Conservation (phyloP, 2,329 filamentous ascomycete species). For the Parafenestella ontariensis region DNA sequence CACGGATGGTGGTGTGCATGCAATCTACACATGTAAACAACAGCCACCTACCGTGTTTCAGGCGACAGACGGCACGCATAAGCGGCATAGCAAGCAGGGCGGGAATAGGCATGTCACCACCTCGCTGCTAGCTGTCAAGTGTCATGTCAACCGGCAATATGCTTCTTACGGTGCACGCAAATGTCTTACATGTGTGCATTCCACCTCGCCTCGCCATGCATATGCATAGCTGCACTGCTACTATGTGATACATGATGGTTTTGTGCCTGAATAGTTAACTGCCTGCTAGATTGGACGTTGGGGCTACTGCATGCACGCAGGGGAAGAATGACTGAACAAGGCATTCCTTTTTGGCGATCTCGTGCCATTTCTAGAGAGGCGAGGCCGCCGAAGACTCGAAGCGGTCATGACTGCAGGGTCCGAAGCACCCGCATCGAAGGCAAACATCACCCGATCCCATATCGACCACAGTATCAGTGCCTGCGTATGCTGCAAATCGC, state of each 20-base stretch:
- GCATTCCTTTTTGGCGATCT: conserved; percentile 3
- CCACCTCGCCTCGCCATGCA: conserved; percentile 5
- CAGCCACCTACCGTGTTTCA: conserved; percentile 9
- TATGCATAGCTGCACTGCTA: conserved; percentile 7
- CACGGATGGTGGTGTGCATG: conserved; percentile 10
- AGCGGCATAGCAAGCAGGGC: conserved; percentile 5
- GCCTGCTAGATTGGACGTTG: conserved; percentile 8
- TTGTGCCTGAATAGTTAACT: conserved; percentile 6
- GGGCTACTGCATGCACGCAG: conserved; percentile 10
- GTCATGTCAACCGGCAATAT: conserved; percentile 16
- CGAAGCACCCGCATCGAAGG: not conserved
- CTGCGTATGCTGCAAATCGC: not conserved
- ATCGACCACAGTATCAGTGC: not conserved
- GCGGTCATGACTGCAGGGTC: not conserved
- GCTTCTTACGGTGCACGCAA: conserved; percentile 7
- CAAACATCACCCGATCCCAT: not conserved
- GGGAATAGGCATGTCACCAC: conserved; percentile 15
- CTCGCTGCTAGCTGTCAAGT: conserved; percentile 10
- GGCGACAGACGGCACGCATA: conserved; percentile 7
- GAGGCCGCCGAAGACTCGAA: conserved; percentile 1
- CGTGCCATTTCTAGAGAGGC: not conserved
- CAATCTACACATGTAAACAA: conserved; percentile 21
- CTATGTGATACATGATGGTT: not conserved
- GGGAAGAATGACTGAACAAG: not conserved
- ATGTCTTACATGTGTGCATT: conserved; percentile 4